Evolutionary conservation across 1,139 yeast species (phyloP), one percentile per base, ranked within the genome.

Genomic region (Suhomyces taliae): DNA sequence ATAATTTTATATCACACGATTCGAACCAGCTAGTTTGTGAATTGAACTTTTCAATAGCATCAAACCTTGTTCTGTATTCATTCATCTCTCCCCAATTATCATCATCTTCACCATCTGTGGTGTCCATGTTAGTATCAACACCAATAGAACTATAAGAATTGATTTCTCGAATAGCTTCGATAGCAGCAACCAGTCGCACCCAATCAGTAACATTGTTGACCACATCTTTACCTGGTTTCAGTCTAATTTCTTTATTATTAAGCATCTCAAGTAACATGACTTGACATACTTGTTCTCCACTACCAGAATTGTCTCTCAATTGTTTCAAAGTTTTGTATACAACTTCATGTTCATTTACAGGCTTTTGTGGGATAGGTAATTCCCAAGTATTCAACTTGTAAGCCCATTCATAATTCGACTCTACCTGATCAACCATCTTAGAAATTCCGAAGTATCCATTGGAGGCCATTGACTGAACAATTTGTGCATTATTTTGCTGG

Each of bases 361-460:
- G 60, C 0, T 49, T 50, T 2, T 54, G 56, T 0, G 79, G 69
- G 2, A 59, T 56, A 0, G 93, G 87, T 6, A 85, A 27, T 15
- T 83, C 85, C 96, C 96, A 89, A 43, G 78, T 74, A 45, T 75
- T 78, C 35, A 88, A 65, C 58, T 85, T 85, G 95, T 95, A 88
- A 0, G 83, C 77, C 76, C 85, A 78, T 44, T 79, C 77, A 51
- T 60, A 70, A 7, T 53, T 44, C 11, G 48, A 53, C 8, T 46
- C 48, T 19, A 41, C 44, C 3, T 40, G 36, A 27, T 31, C 38
- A 10, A 68, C 60, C 31, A 71, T 49, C 34, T 70, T 69, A 0
- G 87, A 74, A 1, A 78, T 58, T 0, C 86, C 85, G 42, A 70
- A 61, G 51, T 79, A 61, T 0, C 86, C 87, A 48, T 68, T 74